phyloP scores from a whole-genome alignment of 345 rosid genomes.

The Lepidium didymum region DNA sequence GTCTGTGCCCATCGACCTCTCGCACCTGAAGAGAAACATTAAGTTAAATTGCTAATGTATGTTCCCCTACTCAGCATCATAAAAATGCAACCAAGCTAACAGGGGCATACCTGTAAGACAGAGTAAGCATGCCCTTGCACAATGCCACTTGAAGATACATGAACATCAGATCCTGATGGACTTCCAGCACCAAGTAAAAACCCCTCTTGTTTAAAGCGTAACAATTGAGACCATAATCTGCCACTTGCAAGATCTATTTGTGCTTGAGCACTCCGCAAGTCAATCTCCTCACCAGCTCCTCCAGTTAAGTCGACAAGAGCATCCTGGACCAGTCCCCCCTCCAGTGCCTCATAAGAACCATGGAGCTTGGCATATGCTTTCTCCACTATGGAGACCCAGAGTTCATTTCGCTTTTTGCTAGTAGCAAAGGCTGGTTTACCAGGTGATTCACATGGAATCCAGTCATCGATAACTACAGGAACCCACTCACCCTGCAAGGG shows the following conservation, averaged over 20 bases:
- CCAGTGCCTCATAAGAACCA: constrained; percentile 98
- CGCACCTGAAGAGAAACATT: constrained; percentile 51
- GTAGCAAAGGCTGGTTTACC: constrained; percentile 99
- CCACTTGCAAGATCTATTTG: constrained; percentile 99
- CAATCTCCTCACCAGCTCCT: constrained; percentile 99
- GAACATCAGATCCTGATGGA: constrained; percentile 99
- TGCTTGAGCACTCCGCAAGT: constrained; percentile 97
- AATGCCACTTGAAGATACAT: constrained; percentile 96
- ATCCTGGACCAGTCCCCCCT: constrained; percentile 99
- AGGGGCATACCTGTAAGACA: constrained; percentile 60
- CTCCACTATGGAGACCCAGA: constrained; percentile 96
- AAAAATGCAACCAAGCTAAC: constrained; percentile 10
- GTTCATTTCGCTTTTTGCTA: constrained; percentile 82
- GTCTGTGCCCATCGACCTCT: constrained; percentile 98
- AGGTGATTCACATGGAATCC: constrained; percentile 96
- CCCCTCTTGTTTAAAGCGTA: constrained; percentile 97
- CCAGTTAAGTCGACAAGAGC: constrained; percentile 99
- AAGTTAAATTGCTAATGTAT: neutral
- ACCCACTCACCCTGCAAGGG: constrained; percentile 95
- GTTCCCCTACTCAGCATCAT: neutral
- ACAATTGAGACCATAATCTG: constrained; percentile 95
- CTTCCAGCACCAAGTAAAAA: constrained; percentile 99
- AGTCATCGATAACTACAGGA: constrained; percentile 97
- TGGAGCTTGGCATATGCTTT: constrained; percentile 98
- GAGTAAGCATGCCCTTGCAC: constrained; percentile 99